A percentile compares a stretch with the other conserved stretches of the same genome.
These are phyloP conservation scores for Didymella keratinophila DNA, from an alignment of 2,329 filamentous ascomycete species.

Conservation along the genomic window DNA sequence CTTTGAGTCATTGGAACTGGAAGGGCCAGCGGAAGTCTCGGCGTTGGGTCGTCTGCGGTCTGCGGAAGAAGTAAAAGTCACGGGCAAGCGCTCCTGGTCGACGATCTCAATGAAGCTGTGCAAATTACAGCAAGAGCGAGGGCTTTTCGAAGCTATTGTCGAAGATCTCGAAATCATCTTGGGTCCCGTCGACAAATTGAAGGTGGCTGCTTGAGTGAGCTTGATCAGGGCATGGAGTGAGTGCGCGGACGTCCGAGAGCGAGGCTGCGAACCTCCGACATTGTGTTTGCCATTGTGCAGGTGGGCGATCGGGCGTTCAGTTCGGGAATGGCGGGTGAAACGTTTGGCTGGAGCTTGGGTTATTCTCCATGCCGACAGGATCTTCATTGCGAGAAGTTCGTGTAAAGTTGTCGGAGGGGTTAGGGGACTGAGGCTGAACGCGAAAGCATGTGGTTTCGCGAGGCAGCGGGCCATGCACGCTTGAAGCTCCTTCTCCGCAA, in stretches of 20 bases:
- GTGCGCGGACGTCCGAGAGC: neutral
- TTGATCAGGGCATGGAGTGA: neutral
- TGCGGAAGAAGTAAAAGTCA: neutral
- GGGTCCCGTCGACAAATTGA: neutral
- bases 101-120: neutral
- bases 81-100: no score
- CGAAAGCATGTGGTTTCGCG: conserved; percentile 21
- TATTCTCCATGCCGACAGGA: no score
- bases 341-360: neutral
- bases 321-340: neutral
- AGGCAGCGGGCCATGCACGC: conserved; percentile 9
- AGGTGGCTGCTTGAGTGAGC: neutral
- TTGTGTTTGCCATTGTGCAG: neutral
- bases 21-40: neutral
- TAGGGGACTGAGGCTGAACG: conserved; percentile 11
- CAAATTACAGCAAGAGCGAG: neutral
- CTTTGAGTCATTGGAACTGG: neutral
- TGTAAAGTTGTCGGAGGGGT: neutral
- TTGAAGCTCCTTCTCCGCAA: conserved; percentile 8
- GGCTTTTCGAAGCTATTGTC: neutral
- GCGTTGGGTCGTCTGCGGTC: neutral
- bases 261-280: no score
- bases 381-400: neutral
- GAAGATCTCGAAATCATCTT: neutral
- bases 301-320: no score